Conservation (phyloP, 176 grass and related monocot species). For the Oryza nivara region DNA sequence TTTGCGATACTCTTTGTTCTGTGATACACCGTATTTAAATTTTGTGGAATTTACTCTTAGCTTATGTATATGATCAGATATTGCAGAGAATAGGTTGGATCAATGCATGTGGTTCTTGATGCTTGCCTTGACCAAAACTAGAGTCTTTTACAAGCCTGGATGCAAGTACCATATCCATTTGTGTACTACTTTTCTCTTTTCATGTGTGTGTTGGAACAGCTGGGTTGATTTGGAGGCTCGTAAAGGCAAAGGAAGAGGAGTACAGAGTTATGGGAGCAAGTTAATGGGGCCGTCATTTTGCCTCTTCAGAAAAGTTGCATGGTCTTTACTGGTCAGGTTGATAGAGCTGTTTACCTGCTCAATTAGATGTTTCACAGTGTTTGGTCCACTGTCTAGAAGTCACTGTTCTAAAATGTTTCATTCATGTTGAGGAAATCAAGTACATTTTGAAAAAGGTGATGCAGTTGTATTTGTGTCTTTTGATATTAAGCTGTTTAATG, state of each 20-base stretch:
- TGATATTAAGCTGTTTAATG: too few species aligned
- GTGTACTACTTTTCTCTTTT: not conserved
- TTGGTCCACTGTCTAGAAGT: not conserved
- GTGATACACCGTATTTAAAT: too few species aligned
- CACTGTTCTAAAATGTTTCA: not conserved
- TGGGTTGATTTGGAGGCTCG: not conserved
- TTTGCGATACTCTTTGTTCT: too few species aligned
- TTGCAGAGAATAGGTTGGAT: not conserved
- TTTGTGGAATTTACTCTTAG: too few species aligned
- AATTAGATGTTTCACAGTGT: not conserved
- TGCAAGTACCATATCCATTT: not conserved
- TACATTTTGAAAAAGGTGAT: too few species aligned
- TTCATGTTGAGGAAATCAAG: too few species aligned
- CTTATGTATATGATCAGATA: too few species aligned
- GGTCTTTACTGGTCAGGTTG: not conserved
- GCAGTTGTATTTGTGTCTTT: too few species aligned
- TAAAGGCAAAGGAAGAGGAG: not conserved
- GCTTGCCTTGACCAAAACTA: not conserved
- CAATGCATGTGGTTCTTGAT: not conserved
- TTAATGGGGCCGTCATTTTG: not conserved
- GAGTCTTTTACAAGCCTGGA: not conserved
- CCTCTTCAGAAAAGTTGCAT: not conserved
- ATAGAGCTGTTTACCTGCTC: not conserved
- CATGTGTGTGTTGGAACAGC: not conserved
- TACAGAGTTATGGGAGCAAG: not conserved